Conservation (phyloP, 345 rosid genomes). For the Triadica sebifera region DNA sequence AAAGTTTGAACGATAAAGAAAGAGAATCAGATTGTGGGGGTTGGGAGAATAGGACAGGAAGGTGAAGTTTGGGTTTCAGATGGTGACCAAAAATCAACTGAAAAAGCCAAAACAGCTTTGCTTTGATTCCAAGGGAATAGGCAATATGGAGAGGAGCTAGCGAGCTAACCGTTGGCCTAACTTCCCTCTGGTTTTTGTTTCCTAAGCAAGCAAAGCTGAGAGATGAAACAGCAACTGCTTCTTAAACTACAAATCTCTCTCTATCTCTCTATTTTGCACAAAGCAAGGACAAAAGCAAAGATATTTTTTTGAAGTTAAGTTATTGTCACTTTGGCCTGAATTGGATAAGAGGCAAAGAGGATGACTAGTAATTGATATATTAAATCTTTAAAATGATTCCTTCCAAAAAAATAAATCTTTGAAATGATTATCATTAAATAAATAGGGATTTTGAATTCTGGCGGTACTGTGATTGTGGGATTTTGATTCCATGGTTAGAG, state of each 20-base stretch:
- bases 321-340: not conserved
- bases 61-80: slow-evolving; percentile 79
- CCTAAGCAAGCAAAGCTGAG: slow-evolving; percentile 40
- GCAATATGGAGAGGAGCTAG: slow-evolving; percentile 41
- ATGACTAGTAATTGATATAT: not conserved
- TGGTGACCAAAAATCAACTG: slow-evolving; percentile 86
- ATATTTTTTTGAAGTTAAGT: not conserved
- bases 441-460: slow-evolving; percentile 24
- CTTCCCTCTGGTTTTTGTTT: slow-evolving; percentile 52
- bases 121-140: slow-evolving; percentile 59
- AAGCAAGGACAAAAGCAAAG: slow-evolving; percentile 10
- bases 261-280: not conserved
- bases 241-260: slow-evolving; percentile 25
- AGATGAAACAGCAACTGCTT: slow-evolving; percentile 27
- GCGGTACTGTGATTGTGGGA: slow-evolving; percentile 27
- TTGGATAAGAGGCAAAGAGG: slow-evolving; percentile 14
- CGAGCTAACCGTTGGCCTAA: slow-evolving; percentile 62
- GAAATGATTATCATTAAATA: not conserved
- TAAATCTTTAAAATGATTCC: not conserved
- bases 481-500: slow-evolving; percentile 19
- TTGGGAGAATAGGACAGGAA: slow-evolving; percentile 50
- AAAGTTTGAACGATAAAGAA: slow-evolving; percentile 13
- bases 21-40: slow-evolving; percentile 19
- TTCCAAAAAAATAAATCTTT: too few relatives aligned
- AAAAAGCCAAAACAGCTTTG: slow-evolving; percentile 28